Percentiles rank a stretch among this genome's conserved stretches.
These are phyloP conservation scores for Triangularia verruculosa DNA, from an alignment of 2,329 filamentous ascomycete species.

Conservation along the genomic window DNA sequence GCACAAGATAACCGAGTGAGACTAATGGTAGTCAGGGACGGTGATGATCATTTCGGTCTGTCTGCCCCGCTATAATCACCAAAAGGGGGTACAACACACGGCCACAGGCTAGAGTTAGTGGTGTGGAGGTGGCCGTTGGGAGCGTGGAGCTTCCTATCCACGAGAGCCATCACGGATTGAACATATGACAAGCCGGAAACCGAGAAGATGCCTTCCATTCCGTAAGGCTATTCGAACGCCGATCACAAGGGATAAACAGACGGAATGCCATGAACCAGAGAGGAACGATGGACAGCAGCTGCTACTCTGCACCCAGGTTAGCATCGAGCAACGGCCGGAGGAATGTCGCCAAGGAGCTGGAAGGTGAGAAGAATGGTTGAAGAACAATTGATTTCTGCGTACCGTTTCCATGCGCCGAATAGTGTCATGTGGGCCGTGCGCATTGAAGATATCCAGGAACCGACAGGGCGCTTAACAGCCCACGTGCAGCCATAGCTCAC, in stretches of 20 bases:
- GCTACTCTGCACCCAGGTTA: neutral
- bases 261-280: neutral
- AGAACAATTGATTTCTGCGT: neutral
- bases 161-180: neutral
- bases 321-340: neutral
- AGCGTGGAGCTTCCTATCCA: neutral
- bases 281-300: neutral
- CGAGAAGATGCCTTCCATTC: neutral
- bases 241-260: neutral
- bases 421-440: neutral
- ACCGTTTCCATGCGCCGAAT: neutral
- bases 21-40: neutral
- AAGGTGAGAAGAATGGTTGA: neutral
- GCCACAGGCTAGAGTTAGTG: neutral
- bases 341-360: neutral
- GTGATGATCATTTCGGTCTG: neutral
- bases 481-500: neutral
- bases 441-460: neutral
- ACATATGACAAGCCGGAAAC: neutral
- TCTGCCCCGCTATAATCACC: neutral
- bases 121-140: neutral
- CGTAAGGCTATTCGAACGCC: neutral
- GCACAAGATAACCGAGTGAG: neutral
- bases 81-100: neutral
- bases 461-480: neutral